Base-by-base conservation (phyloP, 805 yeast species). In the Starmerella floris region DNA sequence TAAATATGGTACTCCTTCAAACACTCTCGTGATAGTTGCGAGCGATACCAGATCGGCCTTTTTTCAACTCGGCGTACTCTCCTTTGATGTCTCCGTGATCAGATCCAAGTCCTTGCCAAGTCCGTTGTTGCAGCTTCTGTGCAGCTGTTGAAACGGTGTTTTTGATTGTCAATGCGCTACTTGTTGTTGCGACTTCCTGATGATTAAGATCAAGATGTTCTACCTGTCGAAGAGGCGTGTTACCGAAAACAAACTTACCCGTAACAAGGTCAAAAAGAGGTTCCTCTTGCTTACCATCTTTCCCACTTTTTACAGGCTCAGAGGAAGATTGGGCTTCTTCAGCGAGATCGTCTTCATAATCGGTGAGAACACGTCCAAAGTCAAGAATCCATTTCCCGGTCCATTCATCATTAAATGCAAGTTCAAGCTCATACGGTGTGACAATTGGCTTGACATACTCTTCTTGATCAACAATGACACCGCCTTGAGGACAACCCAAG, bases 401-500 rank as follows among this genome's bases (percentile, higher is more conserved):
- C 98, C 98, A 91, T 1, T 76, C 84, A 21, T 73, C 76, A 48
- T 73, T 72, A 44, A 91, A 67, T 0, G 97, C 94, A 59, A 88
- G 62, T 37, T 78, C 72, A 32, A 91, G 64, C 59, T 91, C 98
- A 60, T 83, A 88, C 0, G 97, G 97, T 0, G 98, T 91, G 17
- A 91, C 75, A 10, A 91, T 81, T 1, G 97, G 97, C 59, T 79
- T 84, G 64, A 74, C 83, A 57, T 79, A 88, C 49, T 78, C 82
- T 37, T 64, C 65, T 43, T 77, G 74, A 59, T 88, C 95, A 13
- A 91, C 60, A 30, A 88, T 76, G 21, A 88, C 79, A 4, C 98
- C 98, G 41, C 93, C 87, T 53, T 85, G 84, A 10, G 93, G 85
- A 59, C 98, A 91, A 0, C 98, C 98, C 13, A 91, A 62, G 11